Evolutionary conservation across 2,329 filamentous ascomycete genomes (phyloP), one percentile per base, ranked within the genome.

Genomic region (Nemania sp.): DNA sequence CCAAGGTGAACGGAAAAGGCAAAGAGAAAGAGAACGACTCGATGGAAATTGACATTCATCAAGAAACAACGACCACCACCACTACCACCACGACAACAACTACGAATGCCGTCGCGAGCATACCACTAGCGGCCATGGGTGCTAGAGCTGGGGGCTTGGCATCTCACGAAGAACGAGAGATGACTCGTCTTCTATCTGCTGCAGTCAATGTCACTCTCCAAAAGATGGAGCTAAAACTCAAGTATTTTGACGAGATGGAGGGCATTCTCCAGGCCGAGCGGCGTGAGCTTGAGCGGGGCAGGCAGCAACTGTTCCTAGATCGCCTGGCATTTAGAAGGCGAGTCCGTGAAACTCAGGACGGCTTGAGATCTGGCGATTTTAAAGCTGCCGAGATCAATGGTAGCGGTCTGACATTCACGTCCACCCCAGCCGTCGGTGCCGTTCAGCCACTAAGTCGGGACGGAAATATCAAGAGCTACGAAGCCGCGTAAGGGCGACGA

Each of bases 241-340:
- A 92, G 72, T 96, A 98, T 75, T 99, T 99, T 77, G 90, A 91
- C 70, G 95, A 99, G 75, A 93, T 99, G 84, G 95, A 99, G 77
- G 85, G 90, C 17, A 89, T 97, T 46, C 82, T 99, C 52, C 90
- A 96, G 69, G 92, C 93, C 5, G 95, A 99, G 79, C 89, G 94
- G 61, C 87, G 93, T 62, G 95, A 99, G 76, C 83, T 99, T 20
- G 95, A 99, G 77, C 87, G 93, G 59, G 91, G 91, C 42, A 87
- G 94, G 32, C 93, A 98, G 75, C 91, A 97, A 75, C 84, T 99
- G 17, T 97, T 98, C 81, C 81, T 98, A 39, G 95, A 99, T 75
- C 87, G 95, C 21, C 81, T 99, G 52, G 86, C 90, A 2, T 97
- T 98, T 80, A 92, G 95, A 80, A 90, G 90, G 76, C 86, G 93